Percentiles rank a stretch among this genome's conserved stretches.
Conservation (phyloP, 306 rosid species). For the Casuarina cunninghamiana region DNA sequence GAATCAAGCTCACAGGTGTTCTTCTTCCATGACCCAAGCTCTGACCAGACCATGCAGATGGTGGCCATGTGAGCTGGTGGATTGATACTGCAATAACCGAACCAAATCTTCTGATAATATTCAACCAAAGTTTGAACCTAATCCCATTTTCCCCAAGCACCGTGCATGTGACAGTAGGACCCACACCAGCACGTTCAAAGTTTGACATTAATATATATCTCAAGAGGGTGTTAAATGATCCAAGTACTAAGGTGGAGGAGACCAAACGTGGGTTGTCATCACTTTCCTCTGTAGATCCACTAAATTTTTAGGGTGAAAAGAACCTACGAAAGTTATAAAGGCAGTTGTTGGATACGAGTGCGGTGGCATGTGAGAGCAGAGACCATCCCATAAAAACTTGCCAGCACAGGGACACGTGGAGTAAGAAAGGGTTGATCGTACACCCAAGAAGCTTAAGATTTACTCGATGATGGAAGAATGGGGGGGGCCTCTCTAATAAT, state of each 20-base stretch:
- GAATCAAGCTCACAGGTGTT: not conserved
- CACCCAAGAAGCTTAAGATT: not conserved
- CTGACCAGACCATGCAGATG: not conserved
- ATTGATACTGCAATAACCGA: not conserved
- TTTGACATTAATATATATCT: not conserved
- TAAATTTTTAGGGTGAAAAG: not conserved
- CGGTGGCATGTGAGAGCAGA: not conserved
- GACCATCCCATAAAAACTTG: not conserved
- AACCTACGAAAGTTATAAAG: not conserved
- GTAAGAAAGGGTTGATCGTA: not conserved
- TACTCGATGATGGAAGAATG: conserved; percentile 1
- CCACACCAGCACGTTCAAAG: not conserved
- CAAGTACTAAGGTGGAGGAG: not conserved
- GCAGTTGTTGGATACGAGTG: not conserved
- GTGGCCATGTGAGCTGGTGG: not conserved
- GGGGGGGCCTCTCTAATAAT: conserved; percentile 18
- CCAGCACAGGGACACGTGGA: conserved; percentile 28
- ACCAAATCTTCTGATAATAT: not conserved
- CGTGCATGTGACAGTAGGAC: conserved; percentile 1
- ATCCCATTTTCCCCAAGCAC: not conserved
- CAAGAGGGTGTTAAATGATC: not conserved
- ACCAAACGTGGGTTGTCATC: not conserved
- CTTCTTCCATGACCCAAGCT: not conserved
- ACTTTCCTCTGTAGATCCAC: not conserved
- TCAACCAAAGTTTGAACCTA: not conserved